Evolutionary conservation across 768 basidiomycete species (phyloP).

Genomic region (Rubroboletus satanas): DNA sequence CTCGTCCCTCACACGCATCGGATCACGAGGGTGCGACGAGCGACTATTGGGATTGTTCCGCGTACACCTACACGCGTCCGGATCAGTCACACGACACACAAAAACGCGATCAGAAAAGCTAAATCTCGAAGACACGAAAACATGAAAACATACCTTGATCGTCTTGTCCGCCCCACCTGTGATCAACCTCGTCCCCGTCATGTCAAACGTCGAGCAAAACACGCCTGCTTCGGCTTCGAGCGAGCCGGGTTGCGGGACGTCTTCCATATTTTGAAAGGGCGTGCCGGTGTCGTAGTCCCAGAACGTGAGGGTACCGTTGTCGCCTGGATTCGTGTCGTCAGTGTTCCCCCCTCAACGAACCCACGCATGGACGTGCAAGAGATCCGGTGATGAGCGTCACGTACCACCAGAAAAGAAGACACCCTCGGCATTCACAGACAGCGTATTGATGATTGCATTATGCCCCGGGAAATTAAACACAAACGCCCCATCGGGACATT

Average conservation of each 20-base stretch:
- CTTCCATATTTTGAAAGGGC: conserved; percentile 91
- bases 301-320: conserved; percentile 86
- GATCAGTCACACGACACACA: background rate
- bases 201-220: conserved; percentile 96
- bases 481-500: conserved; percentile 93
- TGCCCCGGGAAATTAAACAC: conserved; percentile 97
- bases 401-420: conserved; percentile 95
- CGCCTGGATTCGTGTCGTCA: conserved; percentile 44
- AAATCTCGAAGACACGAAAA: no score
- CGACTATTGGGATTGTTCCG: conserved; percentile 59
- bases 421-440: conserved; percentile 91
- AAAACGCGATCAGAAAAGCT: no score
- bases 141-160: conserved; percentile 66
- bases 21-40: no score
- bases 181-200: conserved; percentile 89
- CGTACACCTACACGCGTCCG: conserved; percentile 45
- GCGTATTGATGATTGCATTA: conserved; percentile 95
- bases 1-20: background rate
- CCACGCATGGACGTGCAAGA: background rate
- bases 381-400: background rate
- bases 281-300: conserved; percentile 97
- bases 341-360: background rate
- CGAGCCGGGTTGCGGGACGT: conserved; percentile 95
- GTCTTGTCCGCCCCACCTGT: conserved; percentile 99
- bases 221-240: conserved; percentile 96